Evolutionary conservation across 495 filamentous ascomycete species (phyloP).

Genomic region (Tuber brumale): DNA sequence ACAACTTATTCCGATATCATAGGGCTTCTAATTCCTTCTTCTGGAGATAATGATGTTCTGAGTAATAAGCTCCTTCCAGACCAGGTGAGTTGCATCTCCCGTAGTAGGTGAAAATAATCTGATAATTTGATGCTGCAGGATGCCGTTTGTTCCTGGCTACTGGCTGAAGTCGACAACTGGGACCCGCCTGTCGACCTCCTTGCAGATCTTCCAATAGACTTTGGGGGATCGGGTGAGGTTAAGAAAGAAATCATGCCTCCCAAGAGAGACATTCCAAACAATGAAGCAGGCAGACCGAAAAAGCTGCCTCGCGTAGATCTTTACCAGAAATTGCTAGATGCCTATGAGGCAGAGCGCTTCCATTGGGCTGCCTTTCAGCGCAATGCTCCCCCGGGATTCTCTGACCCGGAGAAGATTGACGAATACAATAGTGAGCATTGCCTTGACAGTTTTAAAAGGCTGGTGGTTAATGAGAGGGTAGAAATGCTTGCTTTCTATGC

Average conservation of each 20-base stretch:
- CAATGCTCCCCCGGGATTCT: not conserved
- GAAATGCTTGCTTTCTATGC: not conserved
- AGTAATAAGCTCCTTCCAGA: not conserved
- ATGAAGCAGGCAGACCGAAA: not conserved
- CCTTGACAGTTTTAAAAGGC: not conserved
- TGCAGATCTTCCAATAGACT: not conserved
- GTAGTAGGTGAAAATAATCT: not conserved
- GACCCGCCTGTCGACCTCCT: not conserved
- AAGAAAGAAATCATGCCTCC: not conserved
- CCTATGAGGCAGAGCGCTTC: not conserved
- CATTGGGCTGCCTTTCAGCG: not conserved
- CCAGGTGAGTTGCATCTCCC: not conserved
- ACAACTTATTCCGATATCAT: not conserved
- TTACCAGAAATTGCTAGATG: not conserved
- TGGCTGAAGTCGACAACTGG: not conserved
- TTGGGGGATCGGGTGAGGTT: not conserved
- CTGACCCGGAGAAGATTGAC: not conserved
- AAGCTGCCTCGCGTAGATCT: not conserved
- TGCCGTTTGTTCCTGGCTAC: not conserved
- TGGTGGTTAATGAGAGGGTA: not conserved
- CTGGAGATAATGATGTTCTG: not conserved
- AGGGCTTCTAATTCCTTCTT: conserved; percentile 1
- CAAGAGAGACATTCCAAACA: not conserved
- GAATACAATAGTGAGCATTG: not conserved
- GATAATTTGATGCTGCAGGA: not conserved